A percentile compares a stretch with the other conserved stretches of the same genome.
phyloP scores from a whole-genome alignment of 2,329 filamentous ascomycete genomes.

The Sarocladiaceae sp. region DNA sequence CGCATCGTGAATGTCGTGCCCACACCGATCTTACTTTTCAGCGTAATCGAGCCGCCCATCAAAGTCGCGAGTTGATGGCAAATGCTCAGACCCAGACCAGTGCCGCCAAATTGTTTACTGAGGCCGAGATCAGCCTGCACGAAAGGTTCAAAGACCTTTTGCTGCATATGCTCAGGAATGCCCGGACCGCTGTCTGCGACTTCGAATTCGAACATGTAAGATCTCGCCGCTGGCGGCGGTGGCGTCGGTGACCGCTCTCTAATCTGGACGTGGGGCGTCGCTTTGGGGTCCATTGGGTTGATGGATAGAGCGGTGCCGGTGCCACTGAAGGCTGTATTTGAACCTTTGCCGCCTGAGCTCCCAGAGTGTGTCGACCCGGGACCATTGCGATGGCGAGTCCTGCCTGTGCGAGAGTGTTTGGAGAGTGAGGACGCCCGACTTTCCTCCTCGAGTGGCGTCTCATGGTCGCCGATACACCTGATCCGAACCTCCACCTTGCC shows the following conservation, averaged over 20 bases:
- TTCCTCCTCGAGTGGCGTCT: conserved; percentile 25
- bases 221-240: conserved; percentile 55
- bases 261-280: conserved; percentile 38
- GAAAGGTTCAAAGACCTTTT: conserved; percentile 88
- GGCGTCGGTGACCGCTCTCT: conserved; percentile 53
- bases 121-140: conserved; percentile 86
- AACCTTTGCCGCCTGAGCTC: conserved; percentile 27
- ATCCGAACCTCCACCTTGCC: conserved; percentile 74
- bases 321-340: conserved; percentile 18
- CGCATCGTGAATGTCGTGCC: conserved; percentile 79
- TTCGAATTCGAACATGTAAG: conserved; percentile 78
- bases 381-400: conserved; percentile 38
- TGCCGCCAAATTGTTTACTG: conserved; percentile 86
- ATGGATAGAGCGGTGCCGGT: conserved; percentile 50
- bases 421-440: conserved; percentile 49
- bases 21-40: conserved; percentile 64
- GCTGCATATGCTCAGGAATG: conserved; percentile 69
- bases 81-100: conserved; percentile 81
- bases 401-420: conserved; percentile 33
- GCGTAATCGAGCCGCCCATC: conserved; percentile 71
- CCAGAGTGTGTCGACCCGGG: conserved; percentile 45
- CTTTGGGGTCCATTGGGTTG: conserved; percentile 55
- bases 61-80: conserved; percentile 78
- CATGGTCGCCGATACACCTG: conserved; percentile 59
- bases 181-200: conserved; percentile 85